Base-by-base conservation (phyloP, 208 protist genomes). In the Leishmania braziliensis region DNA sequence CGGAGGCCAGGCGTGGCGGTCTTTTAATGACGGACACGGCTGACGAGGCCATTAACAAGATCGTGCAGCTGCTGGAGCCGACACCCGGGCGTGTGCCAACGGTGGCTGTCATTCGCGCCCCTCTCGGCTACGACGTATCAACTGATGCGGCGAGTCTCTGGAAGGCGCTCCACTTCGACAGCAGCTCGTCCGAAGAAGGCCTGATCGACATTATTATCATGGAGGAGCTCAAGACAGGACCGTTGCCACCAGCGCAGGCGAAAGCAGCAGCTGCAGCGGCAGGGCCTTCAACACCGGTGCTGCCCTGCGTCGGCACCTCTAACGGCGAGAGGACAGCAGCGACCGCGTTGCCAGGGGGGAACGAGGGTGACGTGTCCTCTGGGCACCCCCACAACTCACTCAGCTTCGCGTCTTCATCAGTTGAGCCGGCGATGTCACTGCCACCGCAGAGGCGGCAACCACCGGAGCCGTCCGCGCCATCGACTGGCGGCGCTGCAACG, bases 131-230 rank as follows among this genome's bases (percentile, higher is more conserved):
- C 80, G 86, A 86, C 54, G 84, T 86, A 23, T 72, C 77, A 5
- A 78, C 74, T 3, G 84, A 93, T 60, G 85, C 84, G 46, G 71
- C 86, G 62, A 74, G 76, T 36, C 72, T 93, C 33, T 86, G 82
- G 83, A 72, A 48, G n/a, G 84, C 81, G 39, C 76, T 95, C 29
- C 72, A 88, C 65, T 84, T 86, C 53, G 91, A 95, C 76, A 86
- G 84, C 69, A 78, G 68, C 33, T 75, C 75, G 50, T 74, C 66
- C n/a, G 91, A 91, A 77, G 89, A 95, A 51, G 88, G 82, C 2
- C 82, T 95, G 16, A 68, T 95, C 14, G 91, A 95, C 60, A 68
- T 95, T 0, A 70, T 92, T 10, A 85, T 94, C 48, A 80, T 93
- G 79, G 82, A 86, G 75, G 85, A 88, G 87, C 82, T 88, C 65